Evolutionary conservation across 805 yeast species (phyloP), one percentile per base, ranked within the genome.

Genomic region (Pichia pseudocactophila): DNA sequence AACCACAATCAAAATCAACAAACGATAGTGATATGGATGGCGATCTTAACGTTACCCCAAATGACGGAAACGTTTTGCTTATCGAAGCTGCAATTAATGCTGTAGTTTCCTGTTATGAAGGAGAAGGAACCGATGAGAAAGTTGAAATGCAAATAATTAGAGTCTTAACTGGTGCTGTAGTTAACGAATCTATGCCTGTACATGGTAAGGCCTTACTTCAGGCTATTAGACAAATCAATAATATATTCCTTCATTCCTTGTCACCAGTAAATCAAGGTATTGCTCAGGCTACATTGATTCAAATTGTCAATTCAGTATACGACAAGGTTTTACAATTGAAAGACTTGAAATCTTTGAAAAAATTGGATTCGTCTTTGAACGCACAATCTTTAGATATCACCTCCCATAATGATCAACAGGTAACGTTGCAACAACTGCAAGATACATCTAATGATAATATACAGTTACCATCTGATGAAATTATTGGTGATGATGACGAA

Each of bases 251-350:
- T 34, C 73, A 86, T 43, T 87, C 97, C 0, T 69, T 83, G 46
- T 78, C 82, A 16, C 78, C 90, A 3, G 69, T 83, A 20, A 90
- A 88, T 57, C 98, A 92, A 63, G 84, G 88, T 1, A 80, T 89
- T 46, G 97, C 98, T 0, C 97, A 94, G 66, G 97, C 96, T 1
- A 82, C 92, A 7, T 70, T 92, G 50, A 85, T 94, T 3, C 99
- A 92, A 64, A 82, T 90, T 54, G 86, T 92, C 18, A 79, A 80
- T 42, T 79, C 85, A 8, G 81, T 89, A 10, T 92, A 87, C 64
- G 95, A 84, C 48, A 76, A 92, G 48, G 76, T 78, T 7, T 20
- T 25, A 22, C 25, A 30, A 17, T 17, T 40, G 8, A 33, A 41
- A 27, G 18, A 37, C 9, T 30, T 20, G 17, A 35, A 17, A n/a